Percentiles rank a stretch among this genome's conserved stretches.
Evolutionary conservation across 768 basidiomycete species (phyloP).

Genomic region (Amanita pallidorosea): DNA sequence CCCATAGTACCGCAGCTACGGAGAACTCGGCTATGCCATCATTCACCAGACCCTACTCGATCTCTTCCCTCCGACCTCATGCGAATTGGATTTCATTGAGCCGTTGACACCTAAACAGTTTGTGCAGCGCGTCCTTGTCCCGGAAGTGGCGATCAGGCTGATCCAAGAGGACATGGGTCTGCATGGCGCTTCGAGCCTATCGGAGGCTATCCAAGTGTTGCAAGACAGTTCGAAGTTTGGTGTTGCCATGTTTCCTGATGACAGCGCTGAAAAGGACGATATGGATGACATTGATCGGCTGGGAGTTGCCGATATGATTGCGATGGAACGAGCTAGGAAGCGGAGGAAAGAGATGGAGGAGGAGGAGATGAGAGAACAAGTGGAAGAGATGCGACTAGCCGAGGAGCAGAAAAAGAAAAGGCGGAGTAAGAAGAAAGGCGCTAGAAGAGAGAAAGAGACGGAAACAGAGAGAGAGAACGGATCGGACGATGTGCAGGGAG

Average conservation of each 20-base stretch:
- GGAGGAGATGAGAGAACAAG: conserved; percentile 25
- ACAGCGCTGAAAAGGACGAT: conserved; percentile 27
- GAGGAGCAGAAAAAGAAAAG: conserved; percentile 7
- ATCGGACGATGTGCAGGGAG: not conserved
- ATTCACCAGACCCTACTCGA: conserved; percentile 69
- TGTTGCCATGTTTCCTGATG: conserved; percentile 74
- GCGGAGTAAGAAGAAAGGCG: not conserved
- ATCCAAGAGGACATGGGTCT: conserved; percentile 66
- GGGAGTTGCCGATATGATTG: conserved; percentile 38
- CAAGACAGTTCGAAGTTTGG: conserved; percentile 78
- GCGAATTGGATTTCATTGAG: conserved; percentile 39
- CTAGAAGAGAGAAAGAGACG: conserved; percentile 8
- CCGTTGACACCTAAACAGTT: conserved; percentile 73
- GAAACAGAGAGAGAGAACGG: not conserved
- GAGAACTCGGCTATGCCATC: conserved; percentile 73
- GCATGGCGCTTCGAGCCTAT: conserved; percentile 22
- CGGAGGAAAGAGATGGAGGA: conserved; percentile 39
- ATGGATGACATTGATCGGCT: conserved; percentile 18
- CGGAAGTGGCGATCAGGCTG: conserved; percentile 75
- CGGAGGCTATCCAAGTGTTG: conserved; percentile 47
- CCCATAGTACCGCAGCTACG: conserved; percentile 48
- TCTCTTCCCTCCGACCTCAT: conserved; percentile 55
- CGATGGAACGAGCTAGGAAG: conserved; percentile 44
- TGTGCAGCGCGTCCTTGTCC: conserved; percentile 77
- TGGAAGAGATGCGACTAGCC: conserved; percentile 8